These are phyloP conservation scores for Purpureocillium takamizusanense DNA, from an alignment of 2,329 filamentous ascomycete species.

Conservation along the genomic window DNA sequence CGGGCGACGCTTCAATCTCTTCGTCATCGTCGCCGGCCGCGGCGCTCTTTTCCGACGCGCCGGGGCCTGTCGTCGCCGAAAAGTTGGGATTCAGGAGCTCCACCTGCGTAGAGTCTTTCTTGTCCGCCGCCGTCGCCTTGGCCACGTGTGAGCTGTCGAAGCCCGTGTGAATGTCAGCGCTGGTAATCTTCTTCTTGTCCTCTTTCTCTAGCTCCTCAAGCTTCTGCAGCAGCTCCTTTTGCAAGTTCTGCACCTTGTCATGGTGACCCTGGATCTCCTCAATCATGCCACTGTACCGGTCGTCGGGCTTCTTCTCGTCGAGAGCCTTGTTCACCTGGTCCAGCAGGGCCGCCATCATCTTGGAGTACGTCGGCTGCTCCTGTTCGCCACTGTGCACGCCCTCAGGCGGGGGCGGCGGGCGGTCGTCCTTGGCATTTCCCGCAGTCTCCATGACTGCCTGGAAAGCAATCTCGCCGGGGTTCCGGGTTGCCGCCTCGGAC, in stretches of 20 bases:
- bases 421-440: constrained; percentile 62
- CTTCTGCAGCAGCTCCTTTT: constrained; percentile 65
- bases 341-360: constrained; percentile 96
- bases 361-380: constrained; percentile 74
- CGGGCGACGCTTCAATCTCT: constrained; percentile 64
- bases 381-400: constrained; percentile 70
- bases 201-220: constrained; percentile 76
- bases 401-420: constrained; percentile 64
- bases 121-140: constrained; percentile 44
- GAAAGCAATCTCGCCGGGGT: constrained; percentile 78
- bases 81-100: constrained; percentile 68
- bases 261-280: constrained; percentile 69
- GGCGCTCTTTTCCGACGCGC: constrained; percentile 7
- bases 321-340: constrained; percentile 85
- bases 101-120: constrained; percentile 41
- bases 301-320: constrained; percentile 62
- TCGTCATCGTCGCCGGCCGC: constrained; percentile 54
- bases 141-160: constrained; percentile 81
- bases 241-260: constrained; percentile 67
- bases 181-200: constrained; percentile 85
- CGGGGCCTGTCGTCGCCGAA: constrained; percentile 4
- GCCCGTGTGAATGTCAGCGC: constrained; percentile 77
- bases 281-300: constrained; percentile 67
- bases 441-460: constrained; percentile 79
- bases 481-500: constrained; percentile 52